Evolutionary conservation across 2,329 filamentous ascomycete species (phyloP).

Genomic region (Sclerotinia subarctica): DNA sequence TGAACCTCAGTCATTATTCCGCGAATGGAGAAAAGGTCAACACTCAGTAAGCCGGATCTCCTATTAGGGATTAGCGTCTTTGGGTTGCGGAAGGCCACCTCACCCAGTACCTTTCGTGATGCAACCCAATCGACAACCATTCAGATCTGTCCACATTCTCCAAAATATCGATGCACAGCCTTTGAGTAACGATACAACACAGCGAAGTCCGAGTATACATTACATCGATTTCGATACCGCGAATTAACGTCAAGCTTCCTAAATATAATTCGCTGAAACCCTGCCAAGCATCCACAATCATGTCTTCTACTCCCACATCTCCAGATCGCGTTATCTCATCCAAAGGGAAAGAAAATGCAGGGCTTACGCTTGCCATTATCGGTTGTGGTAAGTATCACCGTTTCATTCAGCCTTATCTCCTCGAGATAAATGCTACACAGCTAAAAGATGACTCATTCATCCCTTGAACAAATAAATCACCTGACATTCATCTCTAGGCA

Average conservation of each 20-base stretch:
- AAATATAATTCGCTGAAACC: not conserved
- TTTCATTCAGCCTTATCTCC: not conserved
- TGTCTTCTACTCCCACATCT: slow-evolving; percentile 1
- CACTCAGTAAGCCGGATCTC: not conserved
- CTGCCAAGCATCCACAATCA: not conserved
- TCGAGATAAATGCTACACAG: not conserved
- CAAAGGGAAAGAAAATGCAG: slow-evolving; percentile 7
- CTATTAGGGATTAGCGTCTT: not conserved
- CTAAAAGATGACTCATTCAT: not conserved
- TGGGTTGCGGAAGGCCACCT: not conserved
- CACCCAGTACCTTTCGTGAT: too few relatives aligned
- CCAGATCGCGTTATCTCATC: not conserved
- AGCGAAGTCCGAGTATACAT: not conserved
- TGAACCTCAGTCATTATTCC: not conserved
- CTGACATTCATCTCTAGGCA: slow-evolving; percentile 24
- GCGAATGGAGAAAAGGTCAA: not conserved
- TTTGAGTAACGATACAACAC: not conserved
- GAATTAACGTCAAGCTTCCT: not conserved
- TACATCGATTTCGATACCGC: not conserved
- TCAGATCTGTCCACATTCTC: not conserved
- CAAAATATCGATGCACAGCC: not conserved
- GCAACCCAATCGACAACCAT: not conserved
- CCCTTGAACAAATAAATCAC: not conserved
- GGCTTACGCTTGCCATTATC: slow-evolving; percentile 11
- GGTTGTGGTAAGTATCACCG: slow-evolving; percentile 6